Conservation (phyloP, 73 alveolate genomes). For the Stentor coeruleus region DNA sequence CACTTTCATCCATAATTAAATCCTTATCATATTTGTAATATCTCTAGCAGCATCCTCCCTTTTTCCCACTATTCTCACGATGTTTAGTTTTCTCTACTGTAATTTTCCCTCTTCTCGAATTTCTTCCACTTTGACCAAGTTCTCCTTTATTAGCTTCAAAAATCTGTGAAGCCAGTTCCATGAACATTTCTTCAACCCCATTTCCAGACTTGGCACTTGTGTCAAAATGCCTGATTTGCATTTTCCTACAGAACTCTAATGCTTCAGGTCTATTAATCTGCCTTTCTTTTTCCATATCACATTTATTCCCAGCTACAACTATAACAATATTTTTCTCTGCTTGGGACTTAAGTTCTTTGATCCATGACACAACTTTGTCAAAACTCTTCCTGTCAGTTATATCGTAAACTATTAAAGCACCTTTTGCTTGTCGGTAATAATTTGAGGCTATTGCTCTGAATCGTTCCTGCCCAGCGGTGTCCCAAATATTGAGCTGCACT, state of each 20-base stretch:
- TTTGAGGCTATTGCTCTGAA: conserved; percentile 73
- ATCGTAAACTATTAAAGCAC: conserved; percentile 83
- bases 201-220: conserved; percentile 81
- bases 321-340: conserved; percentile 61
- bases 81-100: not conserved
- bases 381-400: conserved; percentile 82
- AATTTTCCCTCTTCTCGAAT: not conserved
- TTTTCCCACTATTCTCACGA: not conserved
- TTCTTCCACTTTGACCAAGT: not conserved
- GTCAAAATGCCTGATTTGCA: conserved; percentile 66
- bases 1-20: no score
- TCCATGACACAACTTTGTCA: conserved; percentile 69
- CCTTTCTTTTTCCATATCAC: conserved; percentile 70
- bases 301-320: conserved; percentile 80
- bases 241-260: conserved; percentile 57
- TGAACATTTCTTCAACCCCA: conserved; percentile 66
- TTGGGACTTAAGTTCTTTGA: conserved; percentile 62
- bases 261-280: conserved; percentile 36
- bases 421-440: conserved; percentile 76
- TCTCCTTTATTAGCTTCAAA: not conserved
- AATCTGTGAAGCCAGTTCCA: conserved; percentile 23
- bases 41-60: conserved; percentile 12
- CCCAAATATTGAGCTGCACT: conserved; percentile 70
- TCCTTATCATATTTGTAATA: no score
- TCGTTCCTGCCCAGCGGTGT: conserved; percentile 91